A percentile compares a stretch with the other conserved stretches of the same genome.
These are phyloP conservation scores for Neurospora sp. DNA, from an alignment of 495 filamentous ascomycete genomes.

Conservation along the genomic window DNA sequence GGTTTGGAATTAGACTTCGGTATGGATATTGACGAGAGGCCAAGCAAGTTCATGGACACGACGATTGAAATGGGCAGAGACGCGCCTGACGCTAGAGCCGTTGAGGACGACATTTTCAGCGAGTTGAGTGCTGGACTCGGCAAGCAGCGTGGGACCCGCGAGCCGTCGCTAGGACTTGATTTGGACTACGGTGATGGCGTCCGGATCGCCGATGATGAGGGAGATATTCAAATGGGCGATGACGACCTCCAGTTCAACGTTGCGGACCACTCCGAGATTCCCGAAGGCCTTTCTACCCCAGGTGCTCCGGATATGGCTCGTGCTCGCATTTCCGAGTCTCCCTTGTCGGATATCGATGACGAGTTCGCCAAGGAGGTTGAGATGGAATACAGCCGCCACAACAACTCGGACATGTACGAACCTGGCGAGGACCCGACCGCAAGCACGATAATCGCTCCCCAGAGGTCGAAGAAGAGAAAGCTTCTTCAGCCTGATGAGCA, in stretches of 20 bases:
- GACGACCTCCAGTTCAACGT: constrained; percentile 46
- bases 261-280: constrained; percentile 38
- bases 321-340: constrained; percentile 55
- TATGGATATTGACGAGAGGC: constrained; percentile 41
- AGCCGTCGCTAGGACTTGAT: constrained; percentile 35
- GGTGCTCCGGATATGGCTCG: constrained; percentile 33
- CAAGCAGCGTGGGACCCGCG: constrained; percentile 34
- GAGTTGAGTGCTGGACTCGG: constrained; percentile 44
- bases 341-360: constrained; percentile 58
- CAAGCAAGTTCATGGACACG: constrained; percentile 37
- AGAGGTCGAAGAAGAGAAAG: constrained; percentile 67
- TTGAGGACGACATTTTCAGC: constrained; percentile 66
- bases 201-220: constrained; percentile 47
- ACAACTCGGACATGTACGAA: constrained; percentile 43
- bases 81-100: constrained; percentile 50
- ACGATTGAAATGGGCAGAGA: constrained; percentile 83
- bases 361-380: constrained; percentile 43
- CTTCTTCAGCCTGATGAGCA: constrained; percentile 58
- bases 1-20: constrained; percentile 52
- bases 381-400: constrained; percentile 41
- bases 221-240: constrained; percentile 52
- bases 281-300: constrained; percentile 5
- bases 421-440: constrained; percentile 42
- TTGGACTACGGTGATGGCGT: constrained; percentile 42
- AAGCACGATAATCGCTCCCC: constrained; percentile 40